Evolutionary conservation across 78 protist genomes (phyloP).

Genomic region (Speleostelium caveatum): DNA sequence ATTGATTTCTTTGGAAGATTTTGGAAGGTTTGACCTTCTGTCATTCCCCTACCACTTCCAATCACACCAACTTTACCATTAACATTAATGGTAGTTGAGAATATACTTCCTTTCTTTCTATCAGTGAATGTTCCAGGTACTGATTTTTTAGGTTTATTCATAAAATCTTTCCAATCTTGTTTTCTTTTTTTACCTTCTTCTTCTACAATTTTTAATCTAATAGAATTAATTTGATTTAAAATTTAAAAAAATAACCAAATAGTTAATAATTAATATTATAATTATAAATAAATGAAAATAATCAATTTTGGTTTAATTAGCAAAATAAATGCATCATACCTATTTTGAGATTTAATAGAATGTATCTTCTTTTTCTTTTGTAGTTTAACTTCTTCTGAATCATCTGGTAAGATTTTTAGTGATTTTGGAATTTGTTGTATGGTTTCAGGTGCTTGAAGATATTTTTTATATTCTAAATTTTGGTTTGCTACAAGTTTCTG

Average conservation of each 20-base stretch:
- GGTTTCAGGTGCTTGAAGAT: constrained; percentile 32
- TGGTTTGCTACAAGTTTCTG: not conserved
- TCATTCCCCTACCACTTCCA: constrained; percentile 77
- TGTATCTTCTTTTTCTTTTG: constrained; percentile 55
- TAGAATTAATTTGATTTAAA: too few relatives aligned
- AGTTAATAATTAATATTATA: too few relatives aligned
- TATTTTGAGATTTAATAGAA: constrained; percentile 41
- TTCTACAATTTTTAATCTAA: constrained; percentile 23
- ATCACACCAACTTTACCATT: constrained; percentile 60
- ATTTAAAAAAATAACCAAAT: too few relatives aligned
- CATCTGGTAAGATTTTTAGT: constrained; percentile 40
- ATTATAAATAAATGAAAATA: too few relatives aligned
- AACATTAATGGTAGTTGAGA: constrained; percentile 46
- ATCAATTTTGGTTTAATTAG: too few relatives aligned
- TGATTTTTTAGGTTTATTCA: constrained; percentile 18
- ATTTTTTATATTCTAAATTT: constrained; percentile 27
- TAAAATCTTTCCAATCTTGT: constrained; percentile 65
- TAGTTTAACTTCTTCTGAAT: constrained; percentile 36
- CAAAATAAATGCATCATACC: too few relatives aligned
- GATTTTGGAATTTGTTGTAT: constrained; percentile 38
- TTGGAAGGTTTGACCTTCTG: constrained; percentile 36
- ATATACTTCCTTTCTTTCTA: constrained; percentile 50
- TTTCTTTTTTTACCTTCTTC: constrained; percentile 56
- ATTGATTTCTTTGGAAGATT: constrained; percentile 8
- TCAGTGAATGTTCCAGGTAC: constrained; percentile 65